Base-by-base conservation (phyloP, 1,284 basidiomycete genomes). In the Moniliella sp. region DNA sequence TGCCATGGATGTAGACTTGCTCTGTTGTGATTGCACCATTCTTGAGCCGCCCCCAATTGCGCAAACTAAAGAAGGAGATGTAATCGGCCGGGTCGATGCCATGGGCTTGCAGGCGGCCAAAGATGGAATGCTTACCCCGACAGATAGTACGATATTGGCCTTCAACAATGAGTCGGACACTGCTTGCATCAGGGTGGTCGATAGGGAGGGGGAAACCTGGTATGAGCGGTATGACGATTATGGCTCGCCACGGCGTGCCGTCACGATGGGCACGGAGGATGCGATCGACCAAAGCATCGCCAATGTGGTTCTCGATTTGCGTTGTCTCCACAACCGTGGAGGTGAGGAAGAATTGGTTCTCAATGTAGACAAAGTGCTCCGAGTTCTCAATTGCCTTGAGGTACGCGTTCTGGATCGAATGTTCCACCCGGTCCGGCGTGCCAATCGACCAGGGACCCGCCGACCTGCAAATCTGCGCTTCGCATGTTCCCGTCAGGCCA, bases 341-440 rank as follows among this genome's bases (percentile, higher is more conserved):
- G 0, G 84, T 80, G 54, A 97, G 84, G 64, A 99, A 97, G 66
- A 94, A 99, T 61, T 99, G 88, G 56, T 97, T 94, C 62, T 94
- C 84, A 40, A 66, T 65, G 46, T 65, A 67, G 31, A 66, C 59
- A 47, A 67, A 67, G 46, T 66, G 78, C 40, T 94, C 83, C 12
- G 83, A 91, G 56, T 82, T 68, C 61, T 93, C 77, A 37, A 97
- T 99, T 2, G 83, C 82, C 81, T 54, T 43, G 43, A 84, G 64
- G 54, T 93, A 93, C 7, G 84, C 86, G 49, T 83, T 84, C 62
- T 88, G 82, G 32, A 94, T 84, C 8, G 86, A 93, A 50, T 78
- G 75, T 62, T 99, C 88, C 28, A 79, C 71, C 48, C 72, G 75
- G 37, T 73, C 74, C 9, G 74, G 68, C 1, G 84, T 94, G 2